Conservation (phyloP, 345 rosid genomes). For the Rhodamnia argentea region DNA sequence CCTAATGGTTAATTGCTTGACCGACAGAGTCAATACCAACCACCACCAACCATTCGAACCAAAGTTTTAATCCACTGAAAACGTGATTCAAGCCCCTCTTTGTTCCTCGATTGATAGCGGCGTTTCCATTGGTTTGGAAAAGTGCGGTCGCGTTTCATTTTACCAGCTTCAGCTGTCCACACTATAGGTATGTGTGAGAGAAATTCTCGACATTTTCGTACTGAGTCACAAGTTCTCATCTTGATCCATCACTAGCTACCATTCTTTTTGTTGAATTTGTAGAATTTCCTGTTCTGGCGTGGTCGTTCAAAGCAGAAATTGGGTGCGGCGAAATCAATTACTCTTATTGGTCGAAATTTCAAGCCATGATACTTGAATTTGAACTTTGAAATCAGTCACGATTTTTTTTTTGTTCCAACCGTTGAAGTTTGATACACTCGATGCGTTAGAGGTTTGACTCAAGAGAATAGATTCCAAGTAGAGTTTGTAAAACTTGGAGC, state of each 20-base stretch:
- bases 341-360: not conserved
- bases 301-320: not conserved
- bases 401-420: not conserved
- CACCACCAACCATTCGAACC: not conserved
- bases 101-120: not conserved
- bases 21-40: not conserved
- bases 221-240: not conserved
- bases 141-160: not conserved
- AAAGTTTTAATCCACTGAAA: not conserved
- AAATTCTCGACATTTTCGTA: not conserved
- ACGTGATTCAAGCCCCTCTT: not conserved
- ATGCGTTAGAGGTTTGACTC: not conserved
- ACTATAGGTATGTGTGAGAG: not conserved
- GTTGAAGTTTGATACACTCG: not conserved
- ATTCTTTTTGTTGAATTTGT: not conserved
- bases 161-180: not conserved
- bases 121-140: not conserved
- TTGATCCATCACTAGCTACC: not conserved
- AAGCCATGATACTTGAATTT: not conserved
- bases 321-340: not conserved
- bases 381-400: not conserved
- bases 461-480: not conserved
- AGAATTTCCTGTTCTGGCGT: not conserved
- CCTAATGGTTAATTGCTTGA: not conserved
- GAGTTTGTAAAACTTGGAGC: not conserved